phyloP scores from a whole-genome alignment of 2,329 filamentous ascomycete species.

The Bipolaris oryzae region DNA sequence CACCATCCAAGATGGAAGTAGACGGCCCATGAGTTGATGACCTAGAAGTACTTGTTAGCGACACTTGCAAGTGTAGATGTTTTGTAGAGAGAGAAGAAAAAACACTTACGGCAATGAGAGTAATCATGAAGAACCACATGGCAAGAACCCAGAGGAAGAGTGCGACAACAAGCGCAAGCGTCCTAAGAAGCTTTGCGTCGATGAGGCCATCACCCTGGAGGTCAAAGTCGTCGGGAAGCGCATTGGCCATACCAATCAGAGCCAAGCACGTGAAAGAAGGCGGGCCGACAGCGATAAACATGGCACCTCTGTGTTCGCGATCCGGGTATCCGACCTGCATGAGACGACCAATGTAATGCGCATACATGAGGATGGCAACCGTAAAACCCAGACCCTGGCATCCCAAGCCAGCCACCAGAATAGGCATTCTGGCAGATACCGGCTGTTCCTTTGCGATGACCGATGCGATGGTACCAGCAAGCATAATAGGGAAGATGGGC shows the following conservation, averaged over 20 bases:
- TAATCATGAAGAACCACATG: constrained; percentile 62
- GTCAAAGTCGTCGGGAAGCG: constrained; percentile 55
- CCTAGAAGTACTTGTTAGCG: constrained; percentile 27
- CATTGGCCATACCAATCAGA: constrained; percentile 69
- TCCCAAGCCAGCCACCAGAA: constrained; percentile 69
- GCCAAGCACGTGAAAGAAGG: constrained; percentile 74
- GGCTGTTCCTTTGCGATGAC: constrained; percentile 69
- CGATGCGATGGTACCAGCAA: constrained; percentile 72
- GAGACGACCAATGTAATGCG: constrained; percentile 73
- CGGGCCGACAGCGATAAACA: constrained; percentile 79
- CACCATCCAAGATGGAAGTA: constrained; percentile 70
- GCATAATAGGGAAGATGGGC: constrained; percentile 76
- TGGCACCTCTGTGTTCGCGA: constrained; percentile 68
- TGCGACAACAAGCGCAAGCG: constrained; percentile 56
- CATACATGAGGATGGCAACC: constrained; percentile 74
- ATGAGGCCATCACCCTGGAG: constrained; percentile 56
- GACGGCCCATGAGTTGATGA: constrained; percentile 40
- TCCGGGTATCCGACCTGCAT: constrained; percentile 69
- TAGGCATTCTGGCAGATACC: constrained; percentile 61
- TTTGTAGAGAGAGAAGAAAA: no score
- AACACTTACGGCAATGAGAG: constrained; percentile 46
- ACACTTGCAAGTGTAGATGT: constrained; percentile 42
- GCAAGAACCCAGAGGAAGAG: constrained; percentile 70
- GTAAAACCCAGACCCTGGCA: constrained; percentile 74
- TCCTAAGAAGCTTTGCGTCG: constrained; percentile 51